Percentiles rank a stretch among this genome's conserved stretches.
Conservation (phyloP, 805 yeast genomes). For the Sugiyamaella qingdaonensis region DNA sequence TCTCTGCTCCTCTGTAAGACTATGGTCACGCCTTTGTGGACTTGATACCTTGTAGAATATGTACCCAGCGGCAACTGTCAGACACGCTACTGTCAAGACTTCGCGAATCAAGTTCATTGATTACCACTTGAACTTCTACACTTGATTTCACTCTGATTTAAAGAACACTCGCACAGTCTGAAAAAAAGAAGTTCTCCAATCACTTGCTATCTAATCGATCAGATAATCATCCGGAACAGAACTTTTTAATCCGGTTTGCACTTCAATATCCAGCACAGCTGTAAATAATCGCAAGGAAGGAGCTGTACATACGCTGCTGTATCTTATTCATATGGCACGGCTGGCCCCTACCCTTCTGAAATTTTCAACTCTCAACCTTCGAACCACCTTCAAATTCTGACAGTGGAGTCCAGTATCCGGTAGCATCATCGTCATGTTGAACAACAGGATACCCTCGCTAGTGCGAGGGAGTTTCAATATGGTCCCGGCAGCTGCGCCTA, state of each 20-base stretch:
- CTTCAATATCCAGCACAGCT: no score
- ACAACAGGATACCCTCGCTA: background rate
- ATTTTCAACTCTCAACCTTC: no score
- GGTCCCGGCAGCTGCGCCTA: slow-evolving; percentile 3
- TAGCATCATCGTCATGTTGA: background rate
- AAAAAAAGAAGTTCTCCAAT: no score
- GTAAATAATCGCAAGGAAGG: no score
- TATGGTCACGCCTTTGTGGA: background rate
- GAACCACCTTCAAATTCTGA: no score
- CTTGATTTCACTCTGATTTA: background rate
- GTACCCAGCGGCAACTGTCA: slow-evolving; percentile 6
- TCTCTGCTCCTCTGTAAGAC: background rate
- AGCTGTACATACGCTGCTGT: no score
- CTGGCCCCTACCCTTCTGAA: no score
- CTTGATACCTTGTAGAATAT: background rate
- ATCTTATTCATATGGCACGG: no score
- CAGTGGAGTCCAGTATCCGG: background rate
- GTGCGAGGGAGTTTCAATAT: background rate
- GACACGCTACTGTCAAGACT: slow-evolving; percentile 4
- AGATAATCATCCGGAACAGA: no score
- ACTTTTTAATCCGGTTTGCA: no score
- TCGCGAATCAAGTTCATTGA: slow-evolving; percentile 1
- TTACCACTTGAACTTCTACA: background rate
- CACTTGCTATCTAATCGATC: no score
- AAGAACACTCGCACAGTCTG: no score